phyloP scores from a whole-genome alignment of 2,329 filamentous ascomycete species.

The Trichophyton rubrum region DNA sequence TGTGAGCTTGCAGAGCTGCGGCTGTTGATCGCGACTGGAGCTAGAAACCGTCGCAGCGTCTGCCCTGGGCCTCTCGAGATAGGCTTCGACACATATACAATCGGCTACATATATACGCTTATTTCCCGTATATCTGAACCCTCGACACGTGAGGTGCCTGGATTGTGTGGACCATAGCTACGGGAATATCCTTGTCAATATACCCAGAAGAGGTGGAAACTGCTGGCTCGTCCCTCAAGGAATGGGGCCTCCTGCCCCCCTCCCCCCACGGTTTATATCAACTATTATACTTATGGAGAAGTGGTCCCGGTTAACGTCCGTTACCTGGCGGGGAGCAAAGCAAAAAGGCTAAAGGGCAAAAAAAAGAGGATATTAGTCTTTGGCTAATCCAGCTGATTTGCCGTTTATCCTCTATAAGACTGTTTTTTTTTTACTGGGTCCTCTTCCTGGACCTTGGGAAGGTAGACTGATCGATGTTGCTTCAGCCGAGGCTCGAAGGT shows the following conservation, averaged over 20 bases:
- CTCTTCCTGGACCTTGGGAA: background rate
- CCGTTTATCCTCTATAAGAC: background rate
- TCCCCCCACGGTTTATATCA: background rate
- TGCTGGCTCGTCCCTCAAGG: background rate
- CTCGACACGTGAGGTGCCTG: background rate
- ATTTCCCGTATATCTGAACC: background rate
- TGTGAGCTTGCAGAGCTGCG: background rate
- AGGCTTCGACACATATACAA: background rate
- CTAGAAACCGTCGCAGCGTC: constrained; percentile 1
- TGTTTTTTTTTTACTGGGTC: background rate
- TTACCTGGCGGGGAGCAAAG: background rate
- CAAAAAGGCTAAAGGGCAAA: background rate
- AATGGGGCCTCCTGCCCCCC: background rate
- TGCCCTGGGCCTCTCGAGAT: background rate
- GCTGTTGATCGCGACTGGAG: constrained; percentile 2
- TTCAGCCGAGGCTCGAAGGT: background rate
- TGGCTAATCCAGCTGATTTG: background rate
- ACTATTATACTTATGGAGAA: background rate
- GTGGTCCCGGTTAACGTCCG: background rate
- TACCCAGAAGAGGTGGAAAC: background rate
- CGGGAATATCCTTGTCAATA: background rate
- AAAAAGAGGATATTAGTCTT: background rate
- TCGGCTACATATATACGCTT: background rate
- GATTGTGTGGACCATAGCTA: background rate
- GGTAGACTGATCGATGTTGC: background rate